Base-by-base conservation (phyloP, 352 stramenopile species). In the Globisporangium alternatum region DNA sequence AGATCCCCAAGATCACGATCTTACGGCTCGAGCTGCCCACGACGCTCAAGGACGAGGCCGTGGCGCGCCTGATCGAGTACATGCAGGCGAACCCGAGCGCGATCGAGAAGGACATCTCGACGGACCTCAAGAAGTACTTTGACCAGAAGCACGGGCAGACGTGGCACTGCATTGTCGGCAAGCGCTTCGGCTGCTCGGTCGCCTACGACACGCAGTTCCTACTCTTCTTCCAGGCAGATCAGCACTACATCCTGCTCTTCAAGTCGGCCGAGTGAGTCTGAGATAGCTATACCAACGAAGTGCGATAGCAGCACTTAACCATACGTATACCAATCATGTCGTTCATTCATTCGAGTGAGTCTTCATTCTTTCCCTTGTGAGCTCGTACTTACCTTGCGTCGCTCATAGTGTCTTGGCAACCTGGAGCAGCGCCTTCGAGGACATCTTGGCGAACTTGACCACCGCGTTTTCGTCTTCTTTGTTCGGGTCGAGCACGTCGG, bases 51-150 rank as follows among this genome's bases (percentile, higher is more conserved):
- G 81, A 94, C 65, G 83, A 93, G 31, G 83, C 81, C 8, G 77
- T 94, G 9, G 52, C 28, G 25, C 74, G 77, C 47, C 54, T 86
- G 53, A 62, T 72, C 52, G 75, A 81, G 66, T 71, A 68, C 45
- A 15, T 83, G 48, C 72, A 75, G 35, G 57, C 67, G 30, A 83
- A 70, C 5, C 68, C 71, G 28, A 73, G 67, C 22, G 72, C 72
- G 43, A 67, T 67, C 37, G 62, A 67, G 35, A 67, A 67, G 79
- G 97, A 99, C 74, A 97, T 99, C 66, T 96, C 97, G 35, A 98
- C 97, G 30, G 98, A 98, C 70, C 98, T 99, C 76, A 99, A 99
- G 75, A 99, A 99, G 76, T 97, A 98, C 78, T 99, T 99, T 72
- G 97, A 99, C 77, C 98, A 98, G 72, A 98, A 97, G 67, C 93